Percentiles rank a stretch among this genome's conserved stretches.
Evolutionary conservation across 129 eudicot species (phyloP).

Genomic region (Chrysanthemum seticuspe): DNA sequence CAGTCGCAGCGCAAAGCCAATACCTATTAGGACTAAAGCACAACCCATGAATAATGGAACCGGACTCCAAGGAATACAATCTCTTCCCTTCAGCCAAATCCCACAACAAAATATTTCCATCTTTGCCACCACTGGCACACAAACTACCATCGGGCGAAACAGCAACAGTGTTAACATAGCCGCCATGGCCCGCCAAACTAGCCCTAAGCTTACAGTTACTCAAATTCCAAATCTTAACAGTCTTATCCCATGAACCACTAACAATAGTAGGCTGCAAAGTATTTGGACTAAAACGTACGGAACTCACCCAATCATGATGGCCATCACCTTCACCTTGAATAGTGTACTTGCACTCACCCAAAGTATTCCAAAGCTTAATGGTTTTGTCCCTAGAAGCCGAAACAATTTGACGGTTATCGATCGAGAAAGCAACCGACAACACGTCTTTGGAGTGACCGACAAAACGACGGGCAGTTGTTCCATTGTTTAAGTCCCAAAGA

Average conservation of each 20-base stretch:
- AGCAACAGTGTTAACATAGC: slow-evolving; percentile 60
- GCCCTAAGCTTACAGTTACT: slow-evolving; percentile 63
- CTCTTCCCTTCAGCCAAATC: slow-evolving; percentile 70
- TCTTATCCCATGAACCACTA: slow-evolving; percentile 42
- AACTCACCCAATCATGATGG: slow-evolving; percentile 51
- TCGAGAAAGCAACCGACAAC: slow-evolving; percentile 47
- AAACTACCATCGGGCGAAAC: slow-evolving; percentile 66
- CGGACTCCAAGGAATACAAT: slow-evolving; percentile 25
- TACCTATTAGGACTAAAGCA: slow-evolving; percentile 81
- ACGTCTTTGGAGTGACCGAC: slow-evolving; percentile 52
- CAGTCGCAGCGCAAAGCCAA: slow-evolving; percentile 87
- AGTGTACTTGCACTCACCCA: slow-evolving; percentile 54
- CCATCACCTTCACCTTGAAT: slow-evolving; percentile 41
- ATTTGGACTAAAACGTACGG: slow-evolving; percentile 50
- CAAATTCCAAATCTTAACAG: slow-evolving; percentile 74
- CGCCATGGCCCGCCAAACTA: slow-evolving; percentile 44
- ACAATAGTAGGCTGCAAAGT: slow-evolving; percentile 44
- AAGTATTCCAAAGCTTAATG: slow-evolving; percentile 49
- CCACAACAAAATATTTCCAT: slow-evolving; percentile 67
- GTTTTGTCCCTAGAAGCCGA: slow-evolving; percentile 46
- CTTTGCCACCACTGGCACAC: slow-evolving; percentile 78
- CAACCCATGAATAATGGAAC: slow-evolving; percentile 36
- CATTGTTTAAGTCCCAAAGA: slow-evolving; percentile 50
- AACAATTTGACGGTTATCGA: slow-evolving; percentile 51
- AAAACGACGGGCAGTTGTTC: slow-evolving; percentile 45